A percentile compares a stretch with the other conserved stretches of the same genome.
Evolutionary conservation across 495 filamentous ascomycete genomes (phyloP).

Genomic region (Hypoxylon perforatum): DNA sequence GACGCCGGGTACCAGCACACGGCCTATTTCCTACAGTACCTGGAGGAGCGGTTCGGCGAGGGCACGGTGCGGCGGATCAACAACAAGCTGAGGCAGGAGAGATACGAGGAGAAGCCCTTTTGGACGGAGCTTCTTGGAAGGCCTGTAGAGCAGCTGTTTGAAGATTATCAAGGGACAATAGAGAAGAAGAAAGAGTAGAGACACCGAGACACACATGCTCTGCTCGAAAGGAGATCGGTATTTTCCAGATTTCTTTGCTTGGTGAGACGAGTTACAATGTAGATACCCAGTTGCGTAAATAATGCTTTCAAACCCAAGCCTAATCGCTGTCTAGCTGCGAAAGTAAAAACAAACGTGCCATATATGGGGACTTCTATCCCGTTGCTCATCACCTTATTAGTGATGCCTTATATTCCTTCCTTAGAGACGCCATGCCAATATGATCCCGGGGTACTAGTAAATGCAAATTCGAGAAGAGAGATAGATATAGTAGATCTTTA

Average conservation of each 20-base stretch:
- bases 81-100: slow-evolving; percentile 68
- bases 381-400: slow-evolving; percentile 20
- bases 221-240: background rate
- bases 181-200: slow-evolving; percentile 36
- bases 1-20: slow-evolving; percentile 94
- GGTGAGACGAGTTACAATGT: slow-evolving; percentile 18
- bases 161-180: slow-evolving; percentile 66
- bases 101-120: slow-evolving; percentile 70
- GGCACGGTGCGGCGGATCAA: slow-evolving; percentile 82
- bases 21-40: slow-evolving; percentile 87
- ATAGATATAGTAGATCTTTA: slow-evolving; percentile 32
- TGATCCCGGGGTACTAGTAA: slow-evolving; percentile 26
- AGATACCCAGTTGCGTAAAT: slow-evolving; percentile 30
- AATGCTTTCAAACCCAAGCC: slow-evolving; percentile 8
- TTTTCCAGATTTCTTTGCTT: slow-evolving; percentile 1
- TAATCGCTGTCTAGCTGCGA: slow-evolving; percentile 10
- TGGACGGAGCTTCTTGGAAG: slow-evolving; percentile 77
- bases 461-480: slow-evolving; percentile 14
- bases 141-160: slow-evolving; percentile 76
- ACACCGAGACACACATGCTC: background rate
- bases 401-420: slow-evolving; percentile 20
- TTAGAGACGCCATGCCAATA: slow-evolving; percentile 36
- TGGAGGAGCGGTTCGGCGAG: slow-evolving; percentile 71
- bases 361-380: slow-evolving; percentile 20
- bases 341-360: slow-evolving; percentile 13